Evolutionary conservation across 208 protist genomes (phyloP).

Genomic region (Tritrichomonas foetus): DNA sequence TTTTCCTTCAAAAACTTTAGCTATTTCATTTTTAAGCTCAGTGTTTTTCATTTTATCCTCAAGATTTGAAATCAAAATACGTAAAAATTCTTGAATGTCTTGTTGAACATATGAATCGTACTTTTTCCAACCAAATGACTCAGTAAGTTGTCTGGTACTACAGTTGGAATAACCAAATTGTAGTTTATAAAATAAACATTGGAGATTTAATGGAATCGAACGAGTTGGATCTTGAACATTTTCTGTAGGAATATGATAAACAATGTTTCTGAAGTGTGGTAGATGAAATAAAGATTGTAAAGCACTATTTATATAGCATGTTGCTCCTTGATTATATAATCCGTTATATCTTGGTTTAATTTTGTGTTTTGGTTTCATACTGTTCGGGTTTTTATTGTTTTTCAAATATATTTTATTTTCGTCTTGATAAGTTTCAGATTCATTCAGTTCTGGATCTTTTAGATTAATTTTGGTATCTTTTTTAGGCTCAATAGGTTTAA

Average conservation of each 20-base stretch:
- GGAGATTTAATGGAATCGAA: not conserved
- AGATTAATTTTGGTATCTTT: not conserved
- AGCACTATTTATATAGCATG: conserved; percentile 1
- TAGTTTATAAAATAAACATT: not conserved
- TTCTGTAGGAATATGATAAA: conserved; percentile 28
- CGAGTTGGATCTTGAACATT: not conserved
- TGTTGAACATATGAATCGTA: not conserved
- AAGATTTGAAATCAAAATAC: not conserved
- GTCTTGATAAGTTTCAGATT: not conserved
- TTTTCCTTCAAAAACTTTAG: not conserved
- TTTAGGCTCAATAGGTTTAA: too few relatives aligned
- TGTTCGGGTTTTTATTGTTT: not conserved
- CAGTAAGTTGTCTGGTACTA: not conserved
- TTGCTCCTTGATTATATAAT: not conserved
- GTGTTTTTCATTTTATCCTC: not conserved
- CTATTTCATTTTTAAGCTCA: not conserved
- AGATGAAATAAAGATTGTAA: not conserved
- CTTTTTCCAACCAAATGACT: not conserved
- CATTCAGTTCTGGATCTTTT: not conserved
- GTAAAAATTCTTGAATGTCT: not conserved
- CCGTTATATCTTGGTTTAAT: not conserved
- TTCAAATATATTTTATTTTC: not conserved
- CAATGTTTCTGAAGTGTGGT: not conserved
- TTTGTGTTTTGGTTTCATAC: not conserved
- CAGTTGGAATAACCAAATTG: not conserved